A percentile compares a stretch with the other conserved stretches of the same genome.
phyloP scores from a whole-genome alignment of 164 flowering plant species.

The Litsea cubeba region DNA sequence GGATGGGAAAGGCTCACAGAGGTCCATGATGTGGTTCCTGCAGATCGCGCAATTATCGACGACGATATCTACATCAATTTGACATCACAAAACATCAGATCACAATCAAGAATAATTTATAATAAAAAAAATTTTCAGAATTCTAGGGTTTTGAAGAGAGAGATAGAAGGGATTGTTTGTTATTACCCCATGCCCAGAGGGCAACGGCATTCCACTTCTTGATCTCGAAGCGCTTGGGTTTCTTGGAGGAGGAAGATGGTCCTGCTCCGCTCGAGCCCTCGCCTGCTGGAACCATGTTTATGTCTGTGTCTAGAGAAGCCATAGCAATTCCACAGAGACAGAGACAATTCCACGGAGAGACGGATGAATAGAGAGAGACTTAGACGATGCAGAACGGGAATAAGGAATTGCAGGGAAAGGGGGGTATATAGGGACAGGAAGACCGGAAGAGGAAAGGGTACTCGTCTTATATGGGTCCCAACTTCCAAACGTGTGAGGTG shows the following conservation, averaged over 20 bases:
- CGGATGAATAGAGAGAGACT: not conserved
- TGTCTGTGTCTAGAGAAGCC: constrained; percentile 37
- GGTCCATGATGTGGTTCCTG: constrained; percentile 91
- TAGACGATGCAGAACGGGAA: too few relatives aligned
- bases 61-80: constrained; percentile 51
- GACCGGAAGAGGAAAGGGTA: too few relatives aligned
- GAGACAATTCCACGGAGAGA: not conserved
- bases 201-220: constrained; percentile 89
- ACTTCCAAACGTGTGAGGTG: too few relatives aligned
- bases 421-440: too few relatives aligned
- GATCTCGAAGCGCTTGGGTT: constrained; percentile 69
- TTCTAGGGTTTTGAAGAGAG: not conserved
- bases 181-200: constrained; percentile 84
- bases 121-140: too few relatives aligned
- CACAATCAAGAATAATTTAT: not conserved
- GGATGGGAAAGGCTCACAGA: constrained; percentile 41
- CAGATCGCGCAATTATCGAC: constrained; percentile 87
- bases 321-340: constrained; percentile 1
- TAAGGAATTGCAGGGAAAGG: too few relatives aligned
- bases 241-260: constrained; percentile 39
- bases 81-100: not conserved
- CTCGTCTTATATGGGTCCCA: too few relatives aligned
- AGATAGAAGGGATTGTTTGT: not conserved
- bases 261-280: constrained; percentile 27
- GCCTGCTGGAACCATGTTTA: constrained; percentile 39